Conservation (phyloP, 2,329 filamentous ascomycete species). For the Colletotrichum sp. region DNA sequence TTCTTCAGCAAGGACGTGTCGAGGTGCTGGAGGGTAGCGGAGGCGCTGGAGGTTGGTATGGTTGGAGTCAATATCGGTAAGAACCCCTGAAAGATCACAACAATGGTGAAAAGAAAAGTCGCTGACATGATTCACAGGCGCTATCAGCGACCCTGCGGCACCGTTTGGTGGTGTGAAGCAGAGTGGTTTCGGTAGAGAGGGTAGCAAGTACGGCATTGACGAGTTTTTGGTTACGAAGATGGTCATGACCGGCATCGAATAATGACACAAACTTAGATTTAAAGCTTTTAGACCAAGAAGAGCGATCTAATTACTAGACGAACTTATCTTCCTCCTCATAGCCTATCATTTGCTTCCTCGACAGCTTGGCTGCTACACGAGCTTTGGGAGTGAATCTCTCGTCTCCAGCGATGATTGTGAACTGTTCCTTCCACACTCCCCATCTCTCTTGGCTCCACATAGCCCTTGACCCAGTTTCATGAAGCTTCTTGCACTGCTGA, state of each 20-base stretch:
- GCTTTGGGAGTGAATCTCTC: background rate
- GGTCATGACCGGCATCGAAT: slow-evolving; percentile 21
- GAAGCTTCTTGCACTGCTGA: background rate
- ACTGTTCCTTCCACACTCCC: background rate
- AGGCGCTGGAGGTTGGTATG: slow-evolving; percentile 65
- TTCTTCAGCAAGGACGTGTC: slow-evolving; percentile 67
- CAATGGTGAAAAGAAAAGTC: rapidly evolving
- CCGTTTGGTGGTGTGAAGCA: slow-evolving; percentile 55
- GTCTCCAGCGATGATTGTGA: background rate
- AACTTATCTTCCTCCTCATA: background rate
- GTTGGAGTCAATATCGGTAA: slow-evolving; percentile 58
- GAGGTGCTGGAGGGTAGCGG: slow-evolving; percentile 51
- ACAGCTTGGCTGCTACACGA: background rate
- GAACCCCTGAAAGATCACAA: slow-evolving; percentile 22
- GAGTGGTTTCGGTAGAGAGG: slow-evolving; percentile 51
- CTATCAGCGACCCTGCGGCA: slow-evolving; percentile 41
- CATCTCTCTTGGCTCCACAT: background rate
- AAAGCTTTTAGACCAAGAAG: background rate
- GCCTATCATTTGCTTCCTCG: background rate
- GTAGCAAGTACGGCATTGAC: slow-evolving; percentile 41
- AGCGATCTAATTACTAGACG: background rate
- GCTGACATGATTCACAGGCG: background rate
- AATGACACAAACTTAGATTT: background rate
- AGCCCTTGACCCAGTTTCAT: background rate
- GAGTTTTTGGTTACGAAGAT: slow-evolving; percentile 22